Conservation (phyloP, 2,329 filamentous ascomycete species). For the Cordyceps tenuipes region DNA sequence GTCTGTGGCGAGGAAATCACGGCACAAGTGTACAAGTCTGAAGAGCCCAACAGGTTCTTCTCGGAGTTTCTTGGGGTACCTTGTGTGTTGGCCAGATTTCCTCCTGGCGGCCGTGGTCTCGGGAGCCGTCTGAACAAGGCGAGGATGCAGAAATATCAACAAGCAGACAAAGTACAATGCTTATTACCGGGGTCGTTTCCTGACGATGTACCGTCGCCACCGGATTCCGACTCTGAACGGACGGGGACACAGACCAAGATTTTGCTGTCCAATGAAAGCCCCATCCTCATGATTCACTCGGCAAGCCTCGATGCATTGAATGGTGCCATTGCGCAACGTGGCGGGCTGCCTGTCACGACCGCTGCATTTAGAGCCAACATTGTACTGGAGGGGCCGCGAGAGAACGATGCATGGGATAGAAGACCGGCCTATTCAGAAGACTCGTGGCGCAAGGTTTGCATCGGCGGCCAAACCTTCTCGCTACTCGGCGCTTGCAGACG, state of each 20-base stretch:
- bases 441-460: conserved; percentile 58
- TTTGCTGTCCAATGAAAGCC: conserved; percentile 84
- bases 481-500: conserved; percentile 77
- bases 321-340: conserved; percentile 53
- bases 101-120: conserved; percentile 52
- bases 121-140: conserved; percentile 64
- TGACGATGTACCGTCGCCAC: conserved; percentile 39
- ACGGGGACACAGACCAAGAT: conserved; percentile 43
- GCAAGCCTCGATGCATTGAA: conserved; percentile 77
- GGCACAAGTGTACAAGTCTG: conserved; percentile 60
- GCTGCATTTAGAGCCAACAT: conserved; percentile 87
- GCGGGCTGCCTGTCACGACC: conserved; percentile 56
- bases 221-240: conserved; percentile 47
- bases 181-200: conserved; percentile 47
- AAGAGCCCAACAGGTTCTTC: conserved; percentile 67
- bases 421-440: conserved; percentile 69
- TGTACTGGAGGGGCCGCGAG: conserved; percentile 47
- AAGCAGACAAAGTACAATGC: conserved; percentile 13
- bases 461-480: conserved; percentile 57
- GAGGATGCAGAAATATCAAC: conserved; percentile 54
- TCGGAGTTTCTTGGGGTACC: conserved; percentile 65
- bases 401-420: conserved; percentile 22
- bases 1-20: conserved; percentile 78
- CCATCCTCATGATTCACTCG: conserved; percentile 75
- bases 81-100: conserved; percentile 78